A percentile compares a stretch with the other conserved stretches of the same genome.
Conservation (phyloP, 805 yeast species). For the Yamadazyma olivae region DNA sequence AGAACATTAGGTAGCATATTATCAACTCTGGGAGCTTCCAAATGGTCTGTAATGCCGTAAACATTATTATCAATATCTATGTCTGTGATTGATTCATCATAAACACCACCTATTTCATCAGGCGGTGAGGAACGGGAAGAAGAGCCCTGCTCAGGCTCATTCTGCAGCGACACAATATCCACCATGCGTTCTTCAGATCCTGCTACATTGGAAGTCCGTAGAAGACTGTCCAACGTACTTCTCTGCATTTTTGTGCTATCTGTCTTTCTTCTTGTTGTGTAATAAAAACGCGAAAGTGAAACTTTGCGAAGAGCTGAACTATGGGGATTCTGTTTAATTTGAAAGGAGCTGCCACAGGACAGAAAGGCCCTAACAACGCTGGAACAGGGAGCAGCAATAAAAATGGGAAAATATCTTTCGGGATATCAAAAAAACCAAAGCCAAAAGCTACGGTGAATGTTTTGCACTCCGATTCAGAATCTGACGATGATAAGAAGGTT, state of each 20-base stretch:
- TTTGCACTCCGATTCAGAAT: slow-evolving; percentile 12
- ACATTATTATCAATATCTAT: background rate
- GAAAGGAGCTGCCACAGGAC: slow-evolving; percentile 5
- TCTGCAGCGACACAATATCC: background rate
- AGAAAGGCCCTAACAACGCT: background rate
- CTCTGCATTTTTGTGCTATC: too few species aligned
- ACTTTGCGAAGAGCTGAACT: too few species aligned
- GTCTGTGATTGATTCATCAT: slow-evolving; percentile 1
- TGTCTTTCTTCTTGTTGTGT: too few species aligned
- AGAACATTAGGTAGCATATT: background rate
- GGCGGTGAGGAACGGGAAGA: background rate
- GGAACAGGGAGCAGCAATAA: background rate
- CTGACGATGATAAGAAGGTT: slow-evolving; percentile 16
- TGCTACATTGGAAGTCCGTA: background rate
- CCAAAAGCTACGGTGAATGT: too few species aligned
- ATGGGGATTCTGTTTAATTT: slow-evolving; percentile 5
- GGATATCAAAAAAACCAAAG: too few species aligned
- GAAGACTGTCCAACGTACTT: slow-evolving; percentile 1
- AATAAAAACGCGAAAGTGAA: too few species aligned
- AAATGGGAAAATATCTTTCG: background rate
- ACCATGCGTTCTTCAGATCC: slow-evolving; percentile 1
- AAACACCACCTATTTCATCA: background rate
- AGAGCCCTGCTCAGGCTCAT: too few species aligned
- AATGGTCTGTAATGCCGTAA: background rate
- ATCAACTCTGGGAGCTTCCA: background rate